Percentiles rank a stretch among this genome's conserved stretches.
These are phyloP conservation scores for Echinosophora koreensis DNA, from an alignment of 306 rosid species.

Conservation along the genomic window DNA sequence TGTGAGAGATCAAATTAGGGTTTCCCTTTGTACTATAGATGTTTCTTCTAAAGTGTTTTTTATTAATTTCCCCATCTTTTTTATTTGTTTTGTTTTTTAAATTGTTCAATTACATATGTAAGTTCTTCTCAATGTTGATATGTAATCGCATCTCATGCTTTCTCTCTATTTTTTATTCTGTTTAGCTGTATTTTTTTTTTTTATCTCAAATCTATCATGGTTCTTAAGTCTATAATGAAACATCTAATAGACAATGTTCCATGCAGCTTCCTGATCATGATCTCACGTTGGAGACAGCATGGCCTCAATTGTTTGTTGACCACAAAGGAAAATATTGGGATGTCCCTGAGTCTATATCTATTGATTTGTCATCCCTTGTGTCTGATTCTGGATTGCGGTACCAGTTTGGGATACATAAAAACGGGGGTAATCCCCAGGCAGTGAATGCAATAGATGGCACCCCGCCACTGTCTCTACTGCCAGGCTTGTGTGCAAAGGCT, in stretches of 20 bases:
- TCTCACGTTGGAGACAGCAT: slow-evolving; percentile 82
- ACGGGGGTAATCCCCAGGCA: slow-evolving; percentile 69
- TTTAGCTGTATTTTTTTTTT: background rate
- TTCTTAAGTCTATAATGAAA: slow-evolving; percentile 25
- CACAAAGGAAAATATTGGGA: slow-evolving; percentile 94
- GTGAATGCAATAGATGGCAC: slow-evolving; percentile 53
- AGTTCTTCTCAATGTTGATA: slow-evolving; percentile 9
- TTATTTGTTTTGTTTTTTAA: background rate
- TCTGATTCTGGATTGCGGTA: slow-evolving; percentile 76
- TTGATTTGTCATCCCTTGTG: slow-evolving; percentile 73
- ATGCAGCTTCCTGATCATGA: slow-evolving; percentile 86
- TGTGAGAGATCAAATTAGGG: background rate
- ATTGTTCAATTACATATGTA: background rate
- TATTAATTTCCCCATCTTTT: background rate
- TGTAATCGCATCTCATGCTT: slow-evolving; percentile 15
- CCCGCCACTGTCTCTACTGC: slow-evolving; percentile 66
- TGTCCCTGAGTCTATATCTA: slow-evolving; percentile 78
- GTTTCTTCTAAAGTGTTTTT: background rate
- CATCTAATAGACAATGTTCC: slow-evolving; percentile 35
- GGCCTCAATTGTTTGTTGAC: slow-evolving; percentile 90
- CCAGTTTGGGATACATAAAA: slow-evolving; percentile 79
- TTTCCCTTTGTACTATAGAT: background rate
- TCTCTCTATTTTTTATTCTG: background rate
- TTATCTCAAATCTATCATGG: background rate
- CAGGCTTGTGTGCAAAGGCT: slow-evolving; percentile 87